Base-by-base conservation (phyloP, 805 yeast species). In the Kodamaea lidongshanica region DNA sequence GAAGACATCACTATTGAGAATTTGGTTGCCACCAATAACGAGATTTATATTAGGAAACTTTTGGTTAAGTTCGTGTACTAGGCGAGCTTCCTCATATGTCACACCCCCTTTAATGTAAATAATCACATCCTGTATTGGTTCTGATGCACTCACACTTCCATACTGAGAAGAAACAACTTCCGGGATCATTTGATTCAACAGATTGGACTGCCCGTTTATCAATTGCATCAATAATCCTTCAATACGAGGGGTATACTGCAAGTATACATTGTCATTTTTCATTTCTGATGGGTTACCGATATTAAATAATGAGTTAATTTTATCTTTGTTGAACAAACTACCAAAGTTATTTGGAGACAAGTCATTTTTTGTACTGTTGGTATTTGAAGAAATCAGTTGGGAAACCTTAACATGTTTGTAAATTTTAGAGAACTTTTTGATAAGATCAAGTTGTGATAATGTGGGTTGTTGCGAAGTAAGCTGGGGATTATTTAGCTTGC, bases 41-140 rank as follows among this genome's bases (percentile, higher is more conserved):
- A 84, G 63, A 40, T 85, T 72, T 25, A 82, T 66, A 7, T 72
- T 74, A 19, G 70, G 71, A 31, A 64, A 67, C 14, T 73, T 61
- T 16, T 57, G 57, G 46, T 80, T 79, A 39, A 87, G 65, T 38
- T 86, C 83, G 32, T 81, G 75, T 4, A 88, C 75, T 14, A 87
- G 57, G 38, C 96, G 71, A 0, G 94, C 84, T 52, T 92, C 99
- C 54, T 89, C 97, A 50, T 75, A 86, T 1, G 97, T 89, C 2
- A 73, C 80, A 10, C 98, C 98, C 5, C 96, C 97, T 30, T 85
- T 74, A 30, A 82, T 57, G 48, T 77, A 83, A 1, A 83, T 61
- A 3, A 83, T 67, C n/a, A 83, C 61, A 43, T 82, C 88, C 44
- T 79, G 83, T 1, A 72, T 65, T 12, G 36, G 20, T 10, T 12